Base-by-base conservation (phyloP, 345 rosid species). In the Ceriops decandra region DNA sequence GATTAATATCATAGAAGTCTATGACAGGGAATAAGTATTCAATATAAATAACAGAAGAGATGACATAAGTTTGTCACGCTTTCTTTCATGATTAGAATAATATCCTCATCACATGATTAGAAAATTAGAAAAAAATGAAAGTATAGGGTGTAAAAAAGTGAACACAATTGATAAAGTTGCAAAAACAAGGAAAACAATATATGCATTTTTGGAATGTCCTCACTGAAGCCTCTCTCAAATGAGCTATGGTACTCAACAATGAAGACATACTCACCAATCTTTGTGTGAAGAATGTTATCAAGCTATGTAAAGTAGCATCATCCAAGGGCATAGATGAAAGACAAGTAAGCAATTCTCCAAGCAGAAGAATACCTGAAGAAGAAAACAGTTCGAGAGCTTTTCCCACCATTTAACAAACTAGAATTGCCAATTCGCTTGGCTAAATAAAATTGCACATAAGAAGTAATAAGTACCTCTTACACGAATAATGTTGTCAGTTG, bases 291-390 rank as follows among this genome's bases (percentile, higher is more conserved):
- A 95, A 95, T 16, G 57, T 71, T 67, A 81, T 65, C 85, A 95
- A 78, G 76, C 82, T 84, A 71, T 86, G 92, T 30, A 88, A 63
- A 32, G 85, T 68, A 27, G 88, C 73, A 76, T 58, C 73, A 19
- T 83, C 89, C 62, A 91, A 42, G 32, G 88, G 83, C 85, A 84
- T 91, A 53, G 81, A 77, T 47, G 83, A 80, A 38, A 95, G 82
- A 74, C 11, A 20, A 38, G 68, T 32, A 46, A 95, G 87, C 53
- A 81, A 74, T 82, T 91, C 95, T 28, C 88, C 96, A 70, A 95
- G 86, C 38, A 91, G 88, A 76, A 95, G 90, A 57, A 85, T 79
- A 70, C 98, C 98, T 93, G 65, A 54, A 47, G 35, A 81, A 49
- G 51, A 36, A 68, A 3, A 42, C 26, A 27, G 21, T 36, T 26